Percentiles rank a stretch among this genome's conserved stretches.
Evolutionary conservation across 2,329 filamentous ascomycete genomes (phyloP).

Genomic region (Apiospora koreana): DNA sequence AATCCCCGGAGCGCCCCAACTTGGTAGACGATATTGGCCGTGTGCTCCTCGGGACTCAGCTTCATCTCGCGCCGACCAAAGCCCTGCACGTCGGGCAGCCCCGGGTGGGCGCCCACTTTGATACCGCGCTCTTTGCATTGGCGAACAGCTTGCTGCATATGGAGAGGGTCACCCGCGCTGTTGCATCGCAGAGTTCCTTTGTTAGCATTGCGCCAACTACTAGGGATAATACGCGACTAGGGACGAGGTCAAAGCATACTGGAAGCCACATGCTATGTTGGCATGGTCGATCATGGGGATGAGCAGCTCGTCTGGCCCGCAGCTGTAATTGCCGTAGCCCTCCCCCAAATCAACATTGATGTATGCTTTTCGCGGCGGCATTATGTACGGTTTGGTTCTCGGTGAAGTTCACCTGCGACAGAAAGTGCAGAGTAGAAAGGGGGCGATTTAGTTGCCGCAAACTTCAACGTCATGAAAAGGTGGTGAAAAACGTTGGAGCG

Average conservation of each 20-base stretch:
- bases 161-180: conserved; percentile 49
- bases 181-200: no score
- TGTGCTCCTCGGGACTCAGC: conserved; percentile 11
- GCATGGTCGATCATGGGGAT: conserved; percentile 62
- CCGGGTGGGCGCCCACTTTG: conserved; percentile 13
- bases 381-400: no score
- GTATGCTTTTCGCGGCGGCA: conserved; percentile 12
- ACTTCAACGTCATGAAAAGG: no score
- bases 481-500: no score
- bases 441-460: no score
- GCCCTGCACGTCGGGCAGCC: conserved; percentile 9
- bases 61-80: conserved; percentile 14
- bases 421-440: no score
- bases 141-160: conserved; percentile 43
- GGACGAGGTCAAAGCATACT: no score
- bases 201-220: no score
- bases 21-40: conserved; percentile 13
- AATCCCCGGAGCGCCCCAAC: conserved; percentile 12
- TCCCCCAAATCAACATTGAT: conserved; percentile 50
- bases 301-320: conserved; percentile 58
- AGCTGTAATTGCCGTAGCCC: conserved; percentile 46
- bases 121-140: conserved; percentile 9
- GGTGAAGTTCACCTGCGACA: no score
- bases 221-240: no score
- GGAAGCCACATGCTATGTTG: conserved; percentile 61